Evolutionary conservation across 2,329 filamentous ascomycete species (phyloP).

Genomic region (Claviceps humidiphila): DNA sequence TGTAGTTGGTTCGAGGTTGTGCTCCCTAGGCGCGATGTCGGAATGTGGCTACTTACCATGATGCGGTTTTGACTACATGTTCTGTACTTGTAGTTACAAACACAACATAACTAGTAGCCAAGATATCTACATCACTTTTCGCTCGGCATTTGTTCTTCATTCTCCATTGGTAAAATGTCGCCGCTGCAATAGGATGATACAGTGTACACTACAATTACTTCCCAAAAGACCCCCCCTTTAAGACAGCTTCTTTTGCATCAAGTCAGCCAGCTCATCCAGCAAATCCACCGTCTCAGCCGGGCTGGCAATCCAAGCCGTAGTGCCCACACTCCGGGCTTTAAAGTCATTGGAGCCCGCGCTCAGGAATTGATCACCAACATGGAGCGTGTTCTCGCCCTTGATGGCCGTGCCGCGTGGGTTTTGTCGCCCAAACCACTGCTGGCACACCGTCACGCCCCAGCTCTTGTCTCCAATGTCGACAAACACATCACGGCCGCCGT

Average conservation of each 20-base stretch:
- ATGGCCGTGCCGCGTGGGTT: conserved; percentile 28
- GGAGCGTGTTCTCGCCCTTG: conserved; percentile 65
- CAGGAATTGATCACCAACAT: conserved; percentile 94
- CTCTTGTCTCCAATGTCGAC: conserved; percentile 98
- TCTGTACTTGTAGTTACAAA: too few relatives aligned
- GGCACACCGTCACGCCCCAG: conserved; percentile 86
- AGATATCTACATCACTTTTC: too few relatives aligned
- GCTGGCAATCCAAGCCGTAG: conserved; percentile 93
- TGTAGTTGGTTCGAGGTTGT: too few relatives aligned
- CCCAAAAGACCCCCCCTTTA: not conserved
- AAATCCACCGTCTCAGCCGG: conserved; percentile 81
- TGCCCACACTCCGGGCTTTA: conserved; percentile 81
- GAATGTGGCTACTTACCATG: too few relatives aligned
- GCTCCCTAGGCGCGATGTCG: too few relatives aligned
- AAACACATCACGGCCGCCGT: conserved; percentile 94
- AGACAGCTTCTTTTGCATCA: conserved; percentile 25
- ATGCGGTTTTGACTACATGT: too few relatives aligned
- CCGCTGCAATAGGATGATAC: too few relatives aligned
- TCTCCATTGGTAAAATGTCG: too few relatives aligned
- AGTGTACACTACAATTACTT: too few relatives aligned
- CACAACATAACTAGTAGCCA: too few relatives aligned
- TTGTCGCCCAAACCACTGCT: conserved; percentile 65
- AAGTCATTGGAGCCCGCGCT: conserved; percentile 95
- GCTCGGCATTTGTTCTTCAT: too few relatives aligned
- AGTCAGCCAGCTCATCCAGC: conserved; percentile 63